phyloP scores from a whole-genome alignment of 768 basidiomycete species.

The Boletus sp. region DNA sequence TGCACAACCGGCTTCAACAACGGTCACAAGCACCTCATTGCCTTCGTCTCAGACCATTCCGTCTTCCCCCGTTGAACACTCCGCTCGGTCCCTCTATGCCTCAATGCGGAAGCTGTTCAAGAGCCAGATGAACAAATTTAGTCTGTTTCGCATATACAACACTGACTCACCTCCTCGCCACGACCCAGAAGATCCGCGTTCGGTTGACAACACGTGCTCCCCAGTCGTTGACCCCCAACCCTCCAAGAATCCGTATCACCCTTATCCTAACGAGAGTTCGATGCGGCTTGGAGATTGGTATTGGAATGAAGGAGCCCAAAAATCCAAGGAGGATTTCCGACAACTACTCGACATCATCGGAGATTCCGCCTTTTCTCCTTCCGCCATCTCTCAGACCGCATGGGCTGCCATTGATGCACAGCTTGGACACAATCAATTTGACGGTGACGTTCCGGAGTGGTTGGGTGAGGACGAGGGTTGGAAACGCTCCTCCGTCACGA shows the following conservation, averaged over 20 bases:
- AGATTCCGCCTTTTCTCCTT: background rate
- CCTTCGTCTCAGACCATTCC: background rate
- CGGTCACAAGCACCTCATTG: background rate
- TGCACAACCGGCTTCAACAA: background rate
- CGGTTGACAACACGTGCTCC: background rate
- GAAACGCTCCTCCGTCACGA: background rate
- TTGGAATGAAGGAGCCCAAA: background rate
- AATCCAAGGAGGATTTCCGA: background rate
- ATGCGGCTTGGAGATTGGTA: background rate
- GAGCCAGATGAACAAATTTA: background rate
- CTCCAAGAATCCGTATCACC: background rate
- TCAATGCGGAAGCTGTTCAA: background rate
- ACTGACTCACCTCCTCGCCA: background rate
- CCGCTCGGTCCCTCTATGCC: background rate
- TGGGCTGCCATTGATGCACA: background rate
- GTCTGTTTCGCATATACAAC: background rate
- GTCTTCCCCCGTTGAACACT: background rate
- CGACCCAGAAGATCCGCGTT: background rate
- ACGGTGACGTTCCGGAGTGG: background rate
- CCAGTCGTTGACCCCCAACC: background rate
- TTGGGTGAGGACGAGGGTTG: background rate
- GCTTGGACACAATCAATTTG: background rate
- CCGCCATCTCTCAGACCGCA: background rate
- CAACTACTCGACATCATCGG: background rate
- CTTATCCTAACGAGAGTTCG: background rate